Evolutionary conservation across 495 filamentous ascomycete species (phyloP), one percentile per base, ranked within the genome.

Genomic region (Amorphotheca resinae): DNA sequence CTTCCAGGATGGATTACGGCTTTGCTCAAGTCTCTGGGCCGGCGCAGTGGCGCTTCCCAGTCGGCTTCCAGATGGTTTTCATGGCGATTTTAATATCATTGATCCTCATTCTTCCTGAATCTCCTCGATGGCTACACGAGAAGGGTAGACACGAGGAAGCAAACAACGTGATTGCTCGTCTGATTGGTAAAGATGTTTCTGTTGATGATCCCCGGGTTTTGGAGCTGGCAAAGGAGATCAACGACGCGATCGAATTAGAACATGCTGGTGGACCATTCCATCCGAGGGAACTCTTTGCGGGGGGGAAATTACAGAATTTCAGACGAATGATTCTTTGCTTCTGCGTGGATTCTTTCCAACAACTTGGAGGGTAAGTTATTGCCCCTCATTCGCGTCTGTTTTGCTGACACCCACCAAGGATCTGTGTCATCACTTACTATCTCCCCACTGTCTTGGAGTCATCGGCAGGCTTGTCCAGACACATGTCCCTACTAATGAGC

Each of bases 361-460:
- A 73, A 35, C 46, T 59, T 41, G 53, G 50, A 9, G 74, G 74
- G 9, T 62, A n/a, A n/a, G n/a, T n/a, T n/a, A n/a, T n/a, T n/a
- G n/a, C n/a, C n/a, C n/a, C n/a, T n/a, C n/a, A n/a, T n/a, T n/a
- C n/a, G n/a, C n/a, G n/a, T n/a, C n/a, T n/a, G n/a, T n/a, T n/a
- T n/a, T n/a, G n/a, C n/a, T n/a, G n/a, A n/a, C n/a, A n/a, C n/a
- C n/a, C n/a, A n/a, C n/a, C n/a, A n/a, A n/a, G n/a, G n/a, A n/a
- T 68, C 42, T 75, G 72, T 41, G 57, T 76, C 48, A 62, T 77
- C 33, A 72, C 66, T 37, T 72, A 72, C 41, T 74, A 70, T 55
- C 60, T 66, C 12, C 69, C 73, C 17, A 59, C 62, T 15, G 64
- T 81, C 16, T 74, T 73, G 37, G 60, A 66, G 28, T 56, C 62